These are phyloP conservation scores for Dictyophora rubrovolvata DNA, from an alignment of 768 basidiomycete genomes.

Conservation along the genomic window DNA sequence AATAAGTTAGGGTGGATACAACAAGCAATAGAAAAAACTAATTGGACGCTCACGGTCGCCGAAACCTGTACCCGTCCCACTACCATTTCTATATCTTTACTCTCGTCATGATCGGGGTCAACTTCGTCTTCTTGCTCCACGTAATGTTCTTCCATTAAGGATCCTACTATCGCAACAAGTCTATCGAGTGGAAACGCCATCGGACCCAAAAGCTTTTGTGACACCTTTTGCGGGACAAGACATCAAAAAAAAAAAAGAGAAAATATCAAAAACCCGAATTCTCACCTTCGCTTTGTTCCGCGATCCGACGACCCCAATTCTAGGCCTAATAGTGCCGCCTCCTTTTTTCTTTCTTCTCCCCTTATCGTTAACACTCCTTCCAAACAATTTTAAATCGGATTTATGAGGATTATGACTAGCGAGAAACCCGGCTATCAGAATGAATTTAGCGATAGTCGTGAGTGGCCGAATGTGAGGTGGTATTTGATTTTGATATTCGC, in stretches of 20 bases:
- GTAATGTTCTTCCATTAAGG: constrained; percentile 52
- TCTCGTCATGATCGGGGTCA: constrained; percentile 28
- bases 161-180: constrained; percentile 68
- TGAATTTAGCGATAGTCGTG: constrained; percentile 62
- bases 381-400: constrained; percentile 77
- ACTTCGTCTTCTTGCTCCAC: constrained; percentile 27
- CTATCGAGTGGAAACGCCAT: constrained; percentile 70
- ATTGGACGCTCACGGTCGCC: constrained; percentile 50
- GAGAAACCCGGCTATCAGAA: constrained; percentile 67
- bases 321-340: constrained; percentile 26
- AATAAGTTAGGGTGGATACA: neutral
- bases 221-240: too few relatives aligned
- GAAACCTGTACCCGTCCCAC: constrained; percentile 49
- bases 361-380: constrained; percentile 53
- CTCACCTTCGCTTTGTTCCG: constrained; percentile 19
- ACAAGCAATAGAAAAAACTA: neutral
- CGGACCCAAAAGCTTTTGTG: constrained; percentile 75
- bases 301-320: constrained; percentile 8
- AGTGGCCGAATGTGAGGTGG: constrained; percentile 19
- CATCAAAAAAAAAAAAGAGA: too few relatives aligned
- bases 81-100: constrained; percentile 71
- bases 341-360: constrained; percentile 39
- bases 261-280: too few relatives aligned
- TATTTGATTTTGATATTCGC: neutral
- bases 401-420: constrained; percentile 80